Evolutionary conservation across 495 filamentous ascomycete species (phyloP).

Genomic region (Xylaria curta): DNA sequence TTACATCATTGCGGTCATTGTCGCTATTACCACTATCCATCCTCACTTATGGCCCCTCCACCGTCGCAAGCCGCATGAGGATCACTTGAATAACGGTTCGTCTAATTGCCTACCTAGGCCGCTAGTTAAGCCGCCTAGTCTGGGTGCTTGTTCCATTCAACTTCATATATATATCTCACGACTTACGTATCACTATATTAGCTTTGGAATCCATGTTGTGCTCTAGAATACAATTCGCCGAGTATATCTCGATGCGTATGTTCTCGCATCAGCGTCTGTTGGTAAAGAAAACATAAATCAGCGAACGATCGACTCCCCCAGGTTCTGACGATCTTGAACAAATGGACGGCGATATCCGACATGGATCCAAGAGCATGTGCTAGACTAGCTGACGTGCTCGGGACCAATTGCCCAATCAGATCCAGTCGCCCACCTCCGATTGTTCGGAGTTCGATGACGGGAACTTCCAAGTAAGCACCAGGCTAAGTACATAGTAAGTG

Average conservation of each 20-base stretch:
- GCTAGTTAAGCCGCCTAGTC: neutral
- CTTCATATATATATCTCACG: neutral
- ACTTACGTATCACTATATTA: neutral
- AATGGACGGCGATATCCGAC: too few species aligned
- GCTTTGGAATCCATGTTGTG: neutral
- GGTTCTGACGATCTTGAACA: too few species aligned
- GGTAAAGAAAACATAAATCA: neutral
- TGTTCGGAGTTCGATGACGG: neutral
- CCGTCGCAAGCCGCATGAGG: neutral
- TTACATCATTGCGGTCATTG: slow-evolving; percentile 22
- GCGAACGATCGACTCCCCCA: neutral
- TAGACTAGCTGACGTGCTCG: neutral
- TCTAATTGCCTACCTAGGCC: too few species aligned
- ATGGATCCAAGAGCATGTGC: slow-evolving; percentile 9
- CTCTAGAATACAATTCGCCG: neutral
- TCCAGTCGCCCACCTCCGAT: neutral
- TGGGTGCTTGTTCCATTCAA: neutral
- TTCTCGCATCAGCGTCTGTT: neutral
- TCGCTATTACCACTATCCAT: slow-evolving; percentile 3
- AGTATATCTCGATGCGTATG: neutral
- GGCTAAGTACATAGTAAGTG: neutral
- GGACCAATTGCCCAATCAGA: slow-evolving; percentile 10
- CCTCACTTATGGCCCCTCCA: slow-evolving; percentile 13
- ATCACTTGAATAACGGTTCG: neutral
- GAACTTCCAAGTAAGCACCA: neutral